Conservation (phyloP, 1,139 yeast species). For the Wickerhamomyces sp. region DNA sequence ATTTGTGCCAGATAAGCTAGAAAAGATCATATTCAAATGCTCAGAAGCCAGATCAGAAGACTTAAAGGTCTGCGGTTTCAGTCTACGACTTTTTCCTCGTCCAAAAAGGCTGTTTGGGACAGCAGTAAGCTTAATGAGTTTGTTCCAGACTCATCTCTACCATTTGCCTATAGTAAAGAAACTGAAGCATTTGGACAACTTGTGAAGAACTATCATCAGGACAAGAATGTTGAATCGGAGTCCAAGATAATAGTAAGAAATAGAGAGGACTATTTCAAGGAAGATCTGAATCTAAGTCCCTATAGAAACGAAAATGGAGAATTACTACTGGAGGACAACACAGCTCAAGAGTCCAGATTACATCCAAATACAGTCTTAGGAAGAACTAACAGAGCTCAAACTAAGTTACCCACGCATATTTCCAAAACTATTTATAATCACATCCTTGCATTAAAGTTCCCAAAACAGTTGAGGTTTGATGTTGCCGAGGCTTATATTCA, state of each 20-base stretch:
- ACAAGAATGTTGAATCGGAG: conserved; percentile 24
- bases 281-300: conserved; percentile 23
- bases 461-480: conserved; percentile 51
- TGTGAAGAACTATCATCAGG: conserved; percentile 37
- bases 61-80: not conserved
- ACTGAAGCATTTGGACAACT: conserved; percentile 43
- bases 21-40: not conserved
- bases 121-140: not conserved
- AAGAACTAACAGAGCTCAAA: conserved; percentile 40
- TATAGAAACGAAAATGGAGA: conserved; percentile 25
- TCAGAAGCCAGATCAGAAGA: not conserved
- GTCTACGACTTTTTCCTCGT: not conserved
- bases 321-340: conserved; percentile 27
- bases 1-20: not conserved
- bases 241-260: conserved; percentile 30
- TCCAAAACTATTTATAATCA: conserved; percentile 55
- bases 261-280: conserved; percentile 24
- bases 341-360: conserved; percentile 16
- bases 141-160: conserved; percentile 19
- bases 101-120: not conserved
- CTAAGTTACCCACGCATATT: conserved; percentile 48
- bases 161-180: conserved; percentile 32
- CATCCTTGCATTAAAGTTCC: conserved; percentile 49
- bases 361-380: conserved; percentile 39
- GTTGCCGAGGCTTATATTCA: conserved; percentile 49